Evolutionary conservation across 1,139 yeast genomes (phyloP), one percentile per base, ranked within the genome.

Genomic region (Geotrichum klebahnii): DNA sequence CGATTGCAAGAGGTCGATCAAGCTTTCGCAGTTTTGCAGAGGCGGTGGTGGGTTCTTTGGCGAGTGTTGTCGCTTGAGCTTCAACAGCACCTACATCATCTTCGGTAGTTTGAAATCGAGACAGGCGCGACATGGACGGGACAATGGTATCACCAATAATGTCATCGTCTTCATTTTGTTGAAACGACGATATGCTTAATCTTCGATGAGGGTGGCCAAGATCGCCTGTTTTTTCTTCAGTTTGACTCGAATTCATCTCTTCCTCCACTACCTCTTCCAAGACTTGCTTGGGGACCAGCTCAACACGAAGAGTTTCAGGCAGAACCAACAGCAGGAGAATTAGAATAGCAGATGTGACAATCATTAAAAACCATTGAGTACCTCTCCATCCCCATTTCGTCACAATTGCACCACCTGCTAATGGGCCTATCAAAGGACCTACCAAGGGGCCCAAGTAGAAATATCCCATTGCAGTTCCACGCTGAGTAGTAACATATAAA

Each of bases 381-480:
- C 92, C 87, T 63, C 95, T 73, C 95, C 96, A 88, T 5, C 87
- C 87, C 83, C 89, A 84, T 9, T 74, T 75, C 46, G 77, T 72
- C 3, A 86, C 78, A 23, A 88, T 76, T 1, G 82, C 80, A 54
- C 96, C 94, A 46, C 95, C 95, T 41, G 87, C 66, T 28, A 87
- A 81, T 0, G 96, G 96, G 9, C 94, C 82, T 5, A 85, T 58
- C 52, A 88, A 73, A 0, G 96, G 96, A 0, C 95, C 95, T 63
- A 82, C 75, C 39, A 88, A 73, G 0, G 95, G 89, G 0, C 96
- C 96, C 42, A 87, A 69, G 62, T 87, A 88, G 60, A 80, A 88
- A 57, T 80, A 73, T 0, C 96, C 95, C 81, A 88, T 78, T 10
- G 94, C 94, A 5, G 74, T 66, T 0, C 96, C 96, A 61, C 96